These are phyloP conservation scores for Hypocrella siamensis DNA, from an alignment of 2,329 filamentous ascomycete genomes.

Conservation along the genomic window DNA sequence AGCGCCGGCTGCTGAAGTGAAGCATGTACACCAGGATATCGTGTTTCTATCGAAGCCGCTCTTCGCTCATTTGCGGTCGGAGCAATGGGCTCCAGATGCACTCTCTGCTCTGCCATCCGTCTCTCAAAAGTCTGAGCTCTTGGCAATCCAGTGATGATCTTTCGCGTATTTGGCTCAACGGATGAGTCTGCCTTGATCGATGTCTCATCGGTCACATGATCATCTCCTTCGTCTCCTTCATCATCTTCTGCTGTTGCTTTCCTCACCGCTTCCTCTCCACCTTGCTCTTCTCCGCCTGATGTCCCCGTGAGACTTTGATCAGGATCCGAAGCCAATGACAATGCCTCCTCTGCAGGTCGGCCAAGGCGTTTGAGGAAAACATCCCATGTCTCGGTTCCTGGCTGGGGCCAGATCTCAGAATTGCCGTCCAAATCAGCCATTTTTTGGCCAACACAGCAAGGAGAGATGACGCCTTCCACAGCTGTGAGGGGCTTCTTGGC, in stretches of 20 bases:
- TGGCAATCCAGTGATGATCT: conserved; percentile 65
- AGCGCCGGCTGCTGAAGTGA: no score
- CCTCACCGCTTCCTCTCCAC: no score
- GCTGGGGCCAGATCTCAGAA: no score
- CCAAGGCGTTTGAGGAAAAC: conserved; percentile 15
- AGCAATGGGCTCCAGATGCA: conserved; percentile 52
- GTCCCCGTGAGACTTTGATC: neutral
- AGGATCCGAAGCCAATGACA: conserved; percentile 5
- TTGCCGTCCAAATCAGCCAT: no score
- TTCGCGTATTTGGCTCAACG: conserved; percentile 19
- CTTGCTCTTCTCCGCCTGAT: no score
- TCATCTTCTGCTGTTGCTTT: neutral
- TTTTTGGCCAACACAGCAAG: no score
- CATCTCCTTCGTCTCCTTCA: neutral
- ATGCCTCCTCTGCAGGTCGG: conserved; percentile 6
- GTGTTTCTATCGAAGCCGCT: conserved; percentile 50
- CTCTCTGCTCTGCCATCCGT: conserved; percentile 65
- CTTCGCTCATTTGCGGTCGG: conserved; percentile 52
- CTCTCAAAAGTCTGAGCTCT: conserved; percentile 66
- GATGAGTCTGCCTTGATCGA: neutral
- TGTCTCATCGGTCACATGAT: neutral
- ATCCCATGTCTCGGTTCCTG: no score
- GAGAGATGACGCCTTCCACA: no score
- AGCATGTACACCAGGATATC: neutral
- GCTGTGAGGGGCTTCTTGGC: no score